Base-by-base conservation (phyloP, 495 filamentous ascomycete genomes). In the Aspergillus nanangensis region DNA sequence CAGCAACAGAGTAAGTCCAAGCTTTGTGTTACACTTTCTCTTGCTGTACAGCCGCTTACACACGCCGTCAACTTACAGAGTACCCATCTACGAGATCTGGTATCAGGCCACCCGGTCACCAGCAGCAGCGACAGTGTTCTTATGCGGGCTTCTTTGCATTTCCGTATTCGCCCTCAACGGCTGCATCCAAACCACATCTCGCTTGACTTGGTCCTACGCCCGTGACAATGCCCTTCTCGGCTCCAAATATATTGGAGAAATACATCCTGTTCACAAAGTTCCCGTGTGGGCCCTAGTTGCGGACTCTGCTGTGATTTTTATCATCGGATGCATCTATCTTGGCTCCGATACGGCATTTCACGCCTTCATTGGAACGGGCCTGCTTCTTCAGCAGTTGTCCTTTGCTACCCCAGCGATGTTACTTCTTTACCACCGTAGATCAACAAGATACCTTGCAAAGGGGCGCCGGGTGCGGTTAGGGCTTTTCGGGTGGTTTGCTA, bases 171-270 rank as follows among this genome's bases (percentile, higher is more conserved):
- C 8, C 13, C 3, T 17, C 13, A 14, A 34, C 17, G 27, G 27
- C n/a, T 31, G 27, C 27, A 7, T 8, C 7, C 27, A 31, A 31
- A 31, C 27, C 8, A n/a, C 27, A 22, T 27, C 15, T 25, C 4
- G 22, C 23, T 11, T 20, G 18, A 23, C 24, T 21, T 21, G 25
- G 10, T 17, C 27, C 8, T 34, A 71, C 29, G 66, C 62, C 15
- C 52, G 66, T 27, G 68, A 70, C 47, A 42, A 61, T 34, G 58
- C 55, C n/a, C 38, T 60, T n/a, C 17, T 64, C 19, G 41, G 41
- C 5, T 56, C 52, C 5, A 34, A 41, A 1, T 43, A 48, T 20
- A 41, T 63, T 23, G 50, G 47, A 14, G 33, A 19, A 41, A 53
- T 57, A 13, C 49, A 61, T 31, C 23, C 47, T 3, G 31, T 23